Percentiles rank a stretch among this genome's conserved stretches.
Evolutionary conservation across 1,139 yeast genomes (phyloP).

Genomic region (Pichia sp.): DNA sequence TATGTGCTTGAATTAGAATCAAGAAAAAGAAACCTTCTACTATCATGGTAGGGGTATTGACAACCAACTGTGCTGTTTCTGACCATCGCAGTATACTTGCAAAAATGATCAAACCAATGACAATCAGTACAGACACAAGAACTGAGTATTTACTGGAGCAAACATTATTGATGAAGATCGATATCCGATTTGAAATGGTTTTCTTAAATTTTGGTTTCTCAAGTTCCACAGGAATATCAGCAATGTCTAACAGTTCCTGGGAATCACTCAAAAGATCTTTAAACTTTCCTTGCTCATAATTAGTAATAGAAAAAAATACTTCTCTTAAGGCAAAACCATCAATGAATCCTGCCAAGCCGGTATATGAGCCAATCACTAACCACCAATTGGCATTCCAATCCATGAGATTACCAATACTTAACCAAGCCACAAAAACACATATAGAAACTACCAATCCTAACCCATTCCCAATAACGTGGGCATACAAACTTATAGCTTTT

Average conservation of each 20-base stretch:
- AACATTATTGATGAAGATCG: conserved; percentile 13
- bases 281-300: conserved; percentile 25
- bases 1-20: conserved; percentile 30
- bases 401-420: conserved; percentile 28
- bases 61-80: conserved; percentile 29
- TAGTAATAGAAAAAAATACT: conserved; percentile 25
- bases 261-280: conserved; percentile 47
- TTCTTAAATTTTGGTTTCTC: conserved; percentile 10
- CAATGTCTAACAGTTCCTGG: conserved; percentile 56
- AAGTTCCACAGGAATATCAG: conserved; percentile 36
- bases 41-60: conserved; percentile 32
- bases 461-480: conserved; percentile 33
- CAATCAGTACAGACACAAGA: conserved; percentile 17
- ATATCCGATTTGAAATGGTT: conserved; percentile 19
- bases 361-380: conserved; percentile 34
- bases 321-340: conserved; percentile 33
- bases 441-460: conserved; percentile 28
- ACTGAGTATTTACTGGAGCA: conserved; percentile 24
- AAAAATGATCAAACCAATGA: conserved; percentile 23
- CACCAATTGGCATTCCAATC: conserved; percentile 31
- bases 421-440: conserved; percentile 28
- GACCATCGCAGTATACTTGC: conserved; percentile 28
- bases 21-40: conserved; percentile 30
- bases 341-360: conserved; percentile 32
- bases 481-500: conserved; percentile 27